Conservation (phyloP, 164 flowering plant species). For the Saururus chinensis region DNA sequence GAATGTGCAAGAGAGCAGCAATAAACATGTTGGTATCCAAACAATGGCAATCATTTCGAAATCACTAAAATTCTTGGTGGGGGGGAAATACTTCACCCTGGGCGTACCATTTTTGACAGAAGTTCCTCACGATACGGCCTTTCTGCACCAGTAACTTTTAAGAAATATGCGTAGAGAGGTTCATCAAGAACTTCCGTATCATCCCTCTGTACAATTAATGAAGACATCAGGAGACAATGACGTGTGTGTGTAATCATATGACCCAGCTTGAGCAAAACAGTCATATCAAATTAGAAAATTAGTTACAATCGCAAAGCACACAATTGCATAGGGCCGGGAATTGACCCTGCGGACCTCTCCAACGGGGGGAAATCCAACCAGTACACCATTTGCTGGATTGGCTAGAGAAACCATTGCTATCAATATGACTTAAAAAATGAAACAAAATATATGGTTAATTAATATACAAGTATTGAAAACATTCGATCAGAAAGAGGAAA, state of each 20-base stretch:
- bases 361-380: too few relatives aligned
- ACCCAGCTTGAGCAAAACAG: background rate
- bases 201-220: slow-evolving; percentile 42
- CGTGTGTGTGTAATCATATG: background rate
- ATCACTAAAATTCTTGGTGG: too few relatives aligned
- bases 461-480: too few relatives aligned
- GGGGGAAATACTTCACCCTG: background rate
- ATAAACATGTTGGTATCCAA: too few relatives aligned
- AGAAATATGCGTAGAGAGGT: slow-evolving; percentile 79
- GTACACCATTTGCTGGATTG: too few relatives aligned
- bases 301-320: background rate
- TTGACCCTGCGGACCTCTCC: too few relatives aligned
- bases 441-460: too few relatives aligned
- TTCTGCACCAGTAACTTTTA: slow-evolving; percentile 53
- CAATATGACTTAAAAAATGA: too few relatives aligned
- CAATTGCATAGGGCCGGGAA: background rate
- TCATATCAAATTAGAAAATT: background rate
- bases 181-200: slow-evolving; percentile 96
- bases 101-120: slow-evolving; percentile 64
- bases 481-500: too few relatives aligned
- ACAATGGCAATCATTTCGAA: too few relatives aligned
- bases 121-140: slow-evolving; percentile 80
- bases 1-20: too few relatives aligned
- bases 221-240: background rate
- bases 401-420: too few relatives aligned